Conservation (phyloP, 2,329 filamentous ascomycete genomes). For the Ceratocystis diversiconidia region DNA sequence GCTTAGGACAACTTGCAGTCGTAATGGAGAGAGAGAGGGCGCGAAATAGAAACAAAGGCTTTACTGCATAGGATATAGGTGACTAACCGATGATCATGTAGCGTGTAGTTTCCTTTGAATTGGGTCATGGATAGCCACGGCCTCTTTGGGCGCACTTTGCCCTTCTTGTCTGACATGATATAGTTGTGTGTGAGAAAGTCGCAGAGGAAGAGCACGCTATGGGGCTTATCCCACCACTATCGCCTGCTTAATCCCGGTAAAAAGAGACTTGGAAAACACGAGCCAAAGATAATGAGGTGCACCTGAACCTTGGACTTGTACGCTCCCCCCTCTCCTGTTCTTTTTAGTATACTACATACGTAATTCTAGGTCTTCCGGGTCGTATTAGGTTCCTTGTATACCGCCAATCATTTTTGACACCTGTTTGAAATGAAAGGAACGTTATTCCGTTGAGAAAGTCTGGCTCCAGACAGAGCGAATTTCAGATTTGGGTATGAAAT, state of each 20-base stretch:
- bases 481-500: not conserved
- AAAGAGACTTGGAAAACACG: not conserved
- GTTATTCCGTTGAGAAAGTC: not conserved
- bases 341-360: not conserved
- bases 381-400: not conserved
- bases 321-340: too few species aligned
- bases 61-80: too few species aligned
- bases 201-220: not conserved
- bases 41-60: not conserved
- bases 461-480: not conserved
- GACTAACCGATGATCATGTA: too few species aligned
- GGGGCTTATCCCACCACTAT: too few species aligned
- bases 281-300: not conserved
- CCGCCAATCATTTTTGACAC: slow-evolving; percentile 4
- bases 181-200: not conserved
- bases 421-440: slow-evolving; percentile 6
- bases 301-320: too few species aligned
- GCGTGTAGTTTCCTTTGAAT: not conserved
- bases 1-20: not conserved
- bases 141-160: not conserved
- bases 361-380: not conserved
- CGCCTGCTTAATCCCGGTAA: not conserved
- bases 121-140: not conserved
- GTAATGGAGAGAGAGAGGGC: not conserved
- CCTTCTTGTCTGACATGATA: not conserved